These are phyloP conservation scores for sweet orange (Citrus sinensis) DNA, from an alignment of 345 rosid species.

Conservation along the genomic window DNA sequence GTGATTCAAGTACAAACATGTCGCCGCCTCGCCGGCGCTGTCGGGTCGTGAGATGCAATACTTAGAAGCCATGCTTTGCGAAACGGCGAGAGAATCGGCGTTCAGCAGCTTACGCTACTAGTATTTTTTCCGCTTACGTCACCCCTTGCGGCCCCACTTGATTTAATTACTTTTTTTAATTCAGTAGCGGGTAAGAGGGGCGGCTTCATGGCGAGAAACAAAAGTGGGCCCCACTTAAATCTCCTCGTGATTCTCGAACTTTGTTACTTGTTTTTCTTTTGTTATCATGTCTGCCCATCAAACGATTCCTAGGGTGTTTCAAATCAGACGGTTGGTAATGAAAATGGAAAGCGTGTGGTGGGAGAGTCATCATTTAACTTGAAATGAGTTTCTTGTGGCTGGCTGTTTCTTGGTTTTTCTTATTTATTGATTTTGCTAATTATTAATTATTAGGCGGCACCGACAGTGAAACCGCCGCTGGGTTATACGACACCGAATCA, in stretches of 20 bases:
- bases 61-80: too few species aligned
- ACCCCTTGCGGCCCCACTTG: constrained; percentile 4
- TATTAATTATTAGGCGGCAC: constrained; percentile 38
- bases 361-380: neutral
- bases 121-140: constrained; percentile 20
- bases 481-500: constrained; percentile 29
- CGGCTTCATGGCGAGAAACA: constrained; percentile 39
- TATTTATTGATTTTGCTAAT: neutral
- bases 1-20: too few species aligned
- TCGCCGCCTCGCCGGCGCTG: constrained; percentile 41
- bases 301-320: neutral
- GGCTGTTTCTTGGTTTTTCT: neutral
- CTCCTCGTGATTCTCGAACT: constrained; percentile 43
- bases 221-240: constrained; percentile 12
- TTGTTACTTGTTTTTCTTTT: neutral
- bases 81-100: neutral
- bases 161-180: neutral
- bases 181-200: neutral
- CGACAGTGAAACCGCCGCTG: constrained; percentile 42
- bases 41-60: constrained; percentile 9
- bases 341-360: neutral
- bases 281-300: neutral
- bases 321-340: constrained; percentile 22
- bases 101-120: constrained; percentile 1
- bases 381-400: neutral